Evolutionary conservation across 345 rosid species (phyloP).

Genomic region (Eucalyptus microcorys): DNA sequence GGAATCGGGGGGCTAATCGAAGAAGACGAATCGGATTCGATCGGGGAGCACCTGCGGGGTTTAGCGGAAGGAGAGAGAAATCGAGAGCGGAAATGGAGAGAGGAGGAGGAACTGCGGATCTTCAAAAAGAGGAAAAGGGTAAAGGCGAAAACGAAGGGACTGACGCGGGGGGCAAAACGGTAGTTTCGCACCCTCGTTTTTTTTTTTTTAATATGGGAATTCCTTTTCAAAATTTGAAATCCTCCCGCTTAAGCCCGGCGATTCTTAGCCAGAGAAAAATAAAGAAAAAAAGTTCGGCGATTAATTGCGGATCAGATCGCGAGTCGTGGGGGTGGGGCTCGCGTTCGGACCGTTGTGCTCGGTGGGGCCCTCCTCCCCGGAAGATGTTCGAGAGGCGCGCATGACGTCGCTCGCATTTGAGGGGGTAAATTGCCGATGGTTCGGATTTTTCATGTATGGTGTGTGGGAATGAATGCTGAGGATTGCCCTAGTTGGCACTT

Average conservation of each 20-base stretch:
- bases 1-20: neutral
- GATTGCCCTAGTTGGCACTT: too few relatives aligned
- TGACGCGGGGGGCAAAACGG: neutral
- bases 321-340: neutral
- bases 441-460: neutral
- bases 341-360: neutral
- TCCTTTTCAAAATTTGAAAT: conserved; percentile 10
- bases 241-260: conserved; percentile 17
- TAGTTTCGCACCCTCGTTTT: neutral
- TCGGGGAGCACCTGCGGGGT: neutral
- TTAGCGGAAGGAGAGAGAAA: neutral
- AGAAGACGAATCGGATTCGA: neutral
- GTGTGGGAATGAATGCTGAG: too few relatives aligned
- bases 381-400: neutral
- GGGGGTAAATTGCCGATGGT: neutral
- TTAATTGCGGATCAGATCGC: neutral
- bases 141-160: neutral
- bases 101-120: neutral
- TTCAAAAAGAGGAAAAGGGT: neutral
- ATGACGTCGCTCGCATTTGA: neutral
- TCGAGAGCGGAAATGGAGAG: neutral
- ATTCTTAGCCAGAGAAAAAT: neutral
- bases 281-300: neutral
- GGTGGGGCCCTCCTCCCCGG: neutral
- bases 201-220: neutral